Conservation (phyloP, 805 yeast species). For the Ogataea wickerhamii region DNA sequence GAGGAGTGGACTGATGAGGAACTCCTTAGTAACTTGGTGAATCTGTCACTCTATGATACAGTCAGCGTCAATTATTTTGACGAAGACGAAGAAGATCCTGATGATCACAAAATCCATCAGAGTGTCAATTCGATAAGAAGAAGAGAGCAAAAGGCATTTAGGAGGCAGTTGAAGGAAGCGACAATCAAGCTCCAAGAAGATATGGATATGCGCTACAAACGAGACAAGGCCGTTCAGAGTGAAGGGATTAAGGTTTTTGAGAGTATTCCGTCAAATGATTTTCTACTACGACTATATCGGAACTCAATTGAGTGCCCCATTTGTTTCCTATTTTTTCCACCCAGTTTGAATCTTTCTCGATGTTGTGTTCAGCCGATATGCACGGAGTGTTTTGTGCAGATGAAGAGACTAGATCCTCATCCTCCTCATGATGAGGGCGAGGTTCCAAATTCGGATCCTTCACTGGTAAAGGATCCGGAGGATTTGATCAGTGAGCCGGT, state of each 20-base stretch:
- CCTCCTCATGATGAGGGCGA: conserved; percentile 71
- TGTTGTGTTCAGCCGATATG: conserved; percentile 95
- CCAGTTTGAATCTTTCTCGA: conserved; percentile 68
- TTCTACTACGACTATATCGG: conserved; percentile 60
- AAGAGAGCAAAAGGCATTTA: conserved; percentile 45
- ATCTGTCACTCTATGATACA: conserved; percentile 55
- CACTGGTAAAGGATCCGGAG: conserved; percentile 44
- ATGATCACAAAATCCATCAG: conserved; percentile 55
- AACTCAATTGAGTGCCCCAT: conserved; percentile 86
- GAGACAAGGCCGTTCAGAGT: conserved; percentile 27
- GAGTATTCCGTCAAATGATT: conserved; percentile 38
- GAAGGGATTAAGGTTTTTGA: conserved; percentile 28
- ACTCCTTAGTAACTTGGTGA: conserved; percentile 48
- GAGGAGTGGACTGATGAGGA: conserved; percentile 69
- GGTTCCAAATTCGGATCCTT: conserved; percentile 16
- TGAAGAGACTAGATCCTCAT: conserved; percentile 88
- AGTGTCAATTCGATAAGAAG: conserved; percentile 44
- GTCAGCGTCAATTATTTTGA: conserved; percentile 41
- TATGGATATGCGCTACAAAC: conserved; percentile 32
- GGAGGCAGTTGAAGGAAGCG: conserved; percentile 38
- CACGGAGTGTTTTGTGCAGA: conserved; percentile 95
- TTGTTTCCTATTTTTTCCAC: conserved; percentile 84
- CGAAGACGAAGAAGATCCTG: conserved; percentile 59
- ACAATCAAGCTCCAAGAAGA: conserved; percentile 35
- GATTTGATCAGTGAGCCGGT: conserved; percentile 82